Evolutionary conservation across 163 green algal genomes (phyloP), one percentile per base, ranked within the genome.

Genomic region (Scenedesmus sp.): DNA sequence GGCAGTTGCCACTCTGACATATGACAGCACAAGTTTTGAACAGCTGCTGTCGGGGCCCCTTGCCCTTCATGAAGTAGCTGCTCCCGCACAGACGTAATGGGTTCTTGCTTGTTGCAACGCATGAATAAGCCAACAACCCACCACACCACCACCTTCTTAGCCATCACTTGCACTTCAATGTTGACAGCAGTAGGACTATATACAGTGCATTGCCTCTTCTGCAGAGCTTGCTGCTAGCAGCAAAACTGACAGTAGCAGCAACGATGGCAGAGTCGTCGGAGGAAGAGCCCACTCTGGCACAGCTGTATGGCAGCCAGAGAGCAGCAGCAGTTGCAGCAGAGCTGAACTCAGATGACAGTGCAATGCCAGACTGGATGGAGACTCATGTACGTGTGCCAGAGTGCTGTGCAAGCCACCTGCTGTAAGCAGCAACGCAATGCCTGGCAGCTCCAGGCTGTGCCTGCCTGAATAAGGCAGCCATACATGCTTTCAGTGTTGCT

Each of bases 291-390:
- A 76, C 65, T 26, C 65, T 76, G 30, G 65, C 65, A 40, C 65
- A 76, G 30, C 65, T 76, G 30, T 76, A 40, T 76, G 65, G 65
- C 65, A 76, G 30, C 65, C 65, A 76, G 30, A 15, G 65, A 40
- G 65, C 65, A 76, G 65, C 65, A 76, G 65, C 30, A 76, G 65
- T 40, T 76, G 65, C 65, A 76, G 72, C 43, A 3, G 44, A 56
- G 24, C 33, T 24, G 30, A 73, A 51, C 76, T 86, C 72, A 26
- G n/a, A 91, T 7, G 79, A 87, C 51, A 87, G 78, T n/a, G 87
- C 43, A 20, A 35, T 91, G 78, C 87, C 87, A 12, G 51, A 79
- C 53, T 91, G 87, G 87, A 83, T 91, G 37, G 26, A 81, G 37
- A 44, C 56, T 0, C 83, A 88, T 70, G 35, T 68, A 26, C 37